Base-by-base conservation (phyloP, 345 rosid species). In the Geranium rotundifolium region DNA sequence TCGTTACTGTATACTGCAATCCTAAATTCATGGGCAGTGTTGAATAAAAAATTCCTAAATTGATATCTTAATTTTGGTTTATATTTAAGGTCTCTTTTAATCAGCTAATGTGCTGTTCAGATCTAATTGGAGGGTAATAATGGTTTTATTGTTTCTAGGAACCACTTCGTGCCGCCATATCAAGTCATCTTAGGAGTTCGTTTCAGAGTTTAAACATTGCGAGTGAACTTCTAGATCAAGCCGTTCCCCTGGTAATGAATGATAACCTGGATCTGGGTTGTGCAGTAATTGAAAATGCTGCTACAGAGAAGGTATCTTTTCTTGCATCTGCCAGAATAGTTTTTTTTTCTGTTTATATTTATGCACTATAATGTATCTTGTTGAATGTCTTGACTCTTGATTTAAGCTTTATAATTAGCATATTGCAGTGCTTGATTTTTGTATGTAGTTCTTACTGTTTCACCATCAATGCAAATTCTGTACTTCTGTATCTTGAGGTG, bases 211-310 rank as follows among this genome's bases (percentile, higher is more conserved):
- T 85, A 69, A 82, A 58, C 75, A 72, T 79, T 62, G 63, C 84
- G 3, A 81, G 72, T 71, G 99, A 93, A 8, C 75, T 82, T 54
- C 80, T 90, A 31, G 99, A 93, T 64, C 97, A 88, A 76, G 87
- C 95, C 60, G 96, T 93, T 78, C 96, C 81, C 67, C 91, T 93
- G 65, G 97, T 84, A 59, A 90, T 96, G 58, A 93, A 93, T 81
- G 99, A 93, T 78, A 93, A 93, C 80, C 99, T 93, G 72, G 99
- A 93, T 76, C 84, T 93, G 64, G 97, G 99, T 17, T 93, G 99
- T 88, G 99, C 99, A n/a, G 82, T 86, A 58, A 93, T 93, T 73
- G 99, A 93, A 76, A 95, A 88, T 68, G 96, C 96, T 66, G 97
- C 97, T 59, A 88, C 99, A 13, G 97, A 90, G n/a, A 90, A 90